Base-by-base conservation (phyloP, 2,329 filamentous ascomycete species). In the Alternaria brassicicola region DNA sequence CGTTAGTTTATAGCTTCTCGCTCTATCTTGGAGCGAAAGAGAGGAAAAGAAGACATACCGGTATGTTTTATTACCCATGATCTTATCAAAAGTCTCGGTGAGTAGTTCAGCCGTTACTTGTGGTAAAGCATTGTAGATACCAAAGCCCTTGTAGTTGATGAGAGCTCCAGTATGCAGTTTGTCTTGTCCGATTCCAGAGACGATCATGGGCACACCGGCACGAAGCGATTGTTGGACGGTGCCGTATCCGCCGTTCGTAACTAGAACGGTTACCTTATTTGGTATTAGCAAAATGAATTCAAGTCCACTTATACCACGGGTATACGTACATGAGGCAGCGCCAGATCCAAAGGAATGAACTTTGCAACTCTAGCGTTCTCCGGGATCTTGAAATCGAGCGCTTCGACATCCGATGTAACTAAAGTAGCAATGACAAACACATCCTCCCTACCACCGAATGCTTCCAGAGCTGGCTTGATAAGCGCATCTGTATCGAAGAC, bases 171-270 rank as follows among this genome's bases (percentile, higher is more conserved):
- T 76, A 63, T 84, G 80, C 4, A 73, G 68, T 78, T 80, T 17
- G 75, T 71, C 63, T 47, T 77, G 75, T 3, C 64, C 73, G 15
- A 71, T 65, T 0, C 82, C 82, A 0, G 80, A 78, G 23, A 83
- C 65, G 3, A 84, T 77, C 66, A 83, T 76, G 1, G 82, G 81
- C 17, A 83, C 79, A 0, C 80, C 80, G 55, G 81, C 78, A 33
- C 76, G 73, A 2, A 83, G 66, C 2, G 77, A 78, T 55, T 84
- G 81, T 25, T 78, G 74, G 48, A 82, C 75, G 1, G 79, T 80
- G 4, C 82, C 80, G 53, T 82, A 84, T 6, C 82, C 81, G 4
- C 78, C 82, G 43, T 83, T 84, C 12, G 77, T 77, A 21, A 84
- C 73, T 15, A 84, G 80, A 1, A 81, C 75, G 25, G 66, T 60